Percentiles rank a stretch among this genome's conserved stretches.
Evolutionary conservation across 2,329 filamentous ascomycete genomes (phyloP).

Genomic region (Hyphodiscus sp.): DNA sequence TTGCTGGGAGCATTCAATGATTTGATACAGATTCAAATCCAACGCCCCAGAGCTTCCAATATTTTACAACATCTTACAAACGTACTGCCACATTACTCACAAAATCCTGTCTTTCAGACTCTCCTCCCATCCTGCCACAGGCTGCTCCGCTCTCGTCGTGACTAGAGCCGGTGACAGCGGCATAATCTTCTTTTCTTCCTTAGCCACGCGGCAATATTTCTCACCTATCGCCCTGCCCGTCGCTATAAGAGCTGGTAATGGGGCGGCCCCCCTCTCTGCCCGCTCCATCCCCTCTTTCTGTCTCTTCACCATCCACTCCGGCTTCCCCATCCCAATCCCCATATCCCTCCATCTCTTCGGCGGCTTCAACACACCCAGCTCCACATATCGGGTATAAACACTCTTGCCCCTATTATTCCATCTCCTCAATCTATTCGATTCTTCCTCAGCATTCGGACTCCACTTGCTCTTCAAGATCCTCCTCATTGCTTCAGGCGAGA

Average conservation of each 20-base stretch:
- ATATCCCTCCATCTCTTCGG: conserved; percentile 50
- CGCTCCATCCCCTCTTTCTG: neutral
- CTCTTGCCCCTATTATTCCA: conserved; percentile 56
- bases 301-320: conserved; percentile 14
- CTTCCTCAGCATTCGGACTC: conserved; percentile 52
- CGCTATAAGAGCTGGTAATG: neutral
- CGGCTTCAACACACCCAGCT: conserved; percentile 51
- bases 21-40: neutral
- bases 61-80: neutral
- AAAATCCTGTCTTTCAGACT: conserved; percentile 20
- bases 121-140: conserved; percentile 2
- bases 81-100: conserved; percentile 2
- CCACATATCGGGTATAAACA: conserved; percentile 54
- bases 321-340: conserved; percentile 29
- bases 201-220: neutral
- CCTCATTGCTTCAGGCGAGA: conserved; percentile 82
- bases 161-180: conserved; percentile 8
- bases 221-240: neutral
- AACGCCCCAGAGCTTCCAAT: neutral
- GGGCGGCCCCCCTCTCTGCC: neutral
- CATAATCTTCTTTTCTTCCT: too few species aligned
- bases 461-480: conserved; percentile 80
- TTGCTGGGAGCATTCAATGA: too few species aligned
- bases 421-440: conserved; percentile 49
- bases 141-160: conserved; percentile 10